These are phyloP conservation scores for Casuarina equisetifolia DNA, from an alignment of 306 rosid species.

Conservation along the genomic window DNA sequence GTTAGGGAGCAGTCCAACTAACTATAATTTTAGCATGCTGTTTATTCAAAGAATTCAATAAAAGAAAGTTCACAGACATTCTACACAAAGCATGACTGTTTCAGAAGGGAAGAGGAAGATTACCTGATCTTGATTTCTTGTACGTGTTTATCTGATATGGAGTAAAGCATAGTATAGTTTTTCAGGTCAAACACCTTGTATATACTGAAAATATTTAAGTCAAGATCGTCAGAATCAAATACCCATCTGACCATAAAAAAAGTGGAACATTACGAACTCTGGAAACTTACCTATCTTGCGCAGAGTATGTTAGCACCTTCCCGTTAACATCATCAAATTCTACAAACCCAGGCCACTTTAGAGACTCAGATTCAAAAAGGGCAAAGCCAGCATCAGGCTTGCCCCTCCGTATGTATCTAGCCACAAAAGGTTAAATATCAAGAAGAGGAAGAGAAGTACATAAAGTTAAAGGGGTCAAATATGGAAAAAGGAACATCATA, in stretches of 20 bases:
- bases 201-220: conserved; percentile 51
- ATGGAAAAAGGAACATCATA: background rate
- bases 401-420: conserved; percentile 80
- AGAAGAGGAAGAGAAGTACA: conserved; percentile 16
- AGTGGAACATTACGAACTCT: conserved; percentile 4
- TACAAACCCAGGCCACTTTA: conserved; percentile 97
- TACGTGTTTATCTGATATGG: conserved; percentile 78
- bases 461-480: background rate
- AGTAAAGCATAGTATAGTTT: conserved; percentile 86
- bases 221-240: conserved; percentile 20
- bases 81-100: background rate
- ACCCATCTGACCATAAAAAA: background rate
- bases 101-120: background rate
- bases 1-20: background rate
- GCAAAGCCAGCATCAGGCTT: conserved; percentile 91
- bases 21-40: background rate
- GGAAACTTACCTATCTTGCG: conserved; percentile 64
- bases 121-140: conserved; percentile 95
- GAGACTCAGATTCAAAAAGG: conserved; percentile 84
- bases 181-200: conserved; percentile 93
- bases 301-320: conserved; percentile 89
- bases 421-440: conserved; percentile 18
- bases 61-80: background rate
- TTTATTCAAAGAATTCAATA: background rate
- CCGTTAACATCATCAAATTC: conserved; percentile 97